Base-by-base conservation (phyloP, 2,329 filamentous ascomycete genomes). In the Fusarium graminum region DNA sequence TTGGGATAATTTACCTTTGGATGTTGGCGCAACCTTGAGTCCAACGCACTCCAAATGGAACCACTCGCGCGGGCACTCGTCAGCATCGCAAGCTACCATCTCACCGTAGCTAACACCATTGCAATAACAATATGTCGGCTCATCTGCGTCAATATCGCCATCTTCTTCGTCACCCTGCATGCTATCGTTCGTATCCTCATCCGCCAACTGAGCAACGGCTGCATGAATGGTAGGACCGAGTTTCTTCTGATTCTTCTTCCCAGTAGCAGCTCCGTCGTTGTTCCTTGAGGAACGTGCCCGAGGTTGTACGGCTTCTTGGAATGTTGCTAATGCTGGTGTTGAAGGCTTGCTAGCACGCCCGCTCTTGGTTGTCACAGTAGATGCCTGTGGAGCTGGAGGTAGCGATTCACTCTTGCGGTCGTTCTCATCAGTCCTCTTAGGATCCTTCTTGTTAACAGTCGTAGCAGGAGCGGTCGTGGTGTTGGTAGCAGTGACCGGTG, bases 41-140 rank as follows among this genome's bases (percentile, higher is more conserved):
- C 92, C 92, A 29, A 93, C 92, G 76, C 92, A 95, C 47, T 89
- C 90, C 47, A 95, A 79, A 82, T 94, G 92, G 80, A 94, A 94
- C 92, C 92, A 94, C 77, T 94, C 91, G 63, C 87, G 85, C 68
- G 87, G 85, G 78, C 92, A 94, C 46, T 87, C 86, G 59, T 90
- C 86, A 9, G 88, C 88, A 75, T 94, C 92, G 74, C 91, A 94
- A 4, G 90, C 92, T 41, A 94, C 90, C 92, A 94, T 94, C 78
- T 92, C 91, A 19, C 92, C 91, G 74, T 93, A 94, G 72, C 90
- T 93, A 53, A 93, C 88, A 45, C 89, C 86, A 70, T 93, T 90
- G 76, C 92, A 93, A 78, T 92, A 92, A 77, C 92, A 93, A 76
- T 94, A 94, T 14, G 88, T 83, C 36, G 88, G 90, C 74, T 94